Percentiles rank a stretch among this genome's conserved stretches.
phyloP scores from a whole-genome alignment of 805 yeast genomes.

The Saitoella complicata region DNA sequence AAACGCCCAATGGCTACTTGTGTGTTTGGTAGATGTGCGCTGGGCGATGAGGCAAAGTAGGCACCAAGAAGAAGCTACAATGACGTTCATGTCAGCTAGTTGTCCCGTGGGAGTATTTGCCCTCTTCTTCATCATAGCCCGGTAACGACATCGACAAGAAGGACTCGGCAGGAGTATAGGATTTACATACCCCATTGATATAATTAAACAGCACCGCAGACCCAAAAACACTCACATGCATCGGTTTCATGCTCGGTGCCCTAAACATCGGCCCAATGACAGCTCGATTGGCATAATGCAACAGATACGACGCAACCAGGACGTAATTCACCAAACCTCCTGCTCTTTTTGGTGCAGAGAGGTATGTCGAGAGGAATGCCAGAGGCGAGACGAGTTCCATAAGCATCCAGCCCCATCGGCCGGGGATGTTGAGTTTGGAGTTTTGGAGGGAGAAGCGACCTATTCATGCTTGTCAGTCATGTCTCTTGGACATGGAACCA shows the following conservation, averaged over 20 bases:
- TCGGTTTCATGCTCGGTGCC: background rate
- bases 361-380: background rate
- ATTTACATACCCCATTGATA: background rate
- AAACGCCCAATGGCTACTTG: background rate
- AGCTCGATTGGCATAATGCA: slow-evolving; percentile 2
- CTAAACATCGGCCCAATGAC: background rate
- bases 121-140: too few relatives aligned
- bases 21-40: too few relatives aligned
- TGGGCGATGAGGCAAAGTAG: too few relatives aligned
- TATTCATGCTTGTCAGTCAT: too few relatives aligned
- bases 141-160: too few relatives aligned
- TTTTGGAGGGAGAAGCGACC: too few relatives aligned
- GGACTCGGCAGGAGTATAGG: too few relatives aligned
- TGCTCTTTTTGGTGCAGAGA: too few relatives aligned
- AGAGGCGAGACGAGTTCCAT: slow-evolving; percentile 1
- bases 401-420: slow-evolving; percentile 1
- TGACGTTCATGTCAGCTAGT: too few relatives aligned
- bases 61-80: too few relatives aligned
- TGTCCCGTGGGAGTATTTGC: too few relatives aligned
- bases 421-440: background rate
- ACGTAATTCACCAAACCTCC: background rate
- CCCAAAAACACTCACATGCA: background rate
- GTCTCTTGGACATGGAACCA: too few relatives aligned
- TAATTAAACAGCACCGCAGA: slow-evolving; percentile 1
- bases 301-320: background rate